Evolutionary conservation across 1,284 basidiomycete genomes (phyloP).

Genomic region (Melampsora larici-populina): DNA sequence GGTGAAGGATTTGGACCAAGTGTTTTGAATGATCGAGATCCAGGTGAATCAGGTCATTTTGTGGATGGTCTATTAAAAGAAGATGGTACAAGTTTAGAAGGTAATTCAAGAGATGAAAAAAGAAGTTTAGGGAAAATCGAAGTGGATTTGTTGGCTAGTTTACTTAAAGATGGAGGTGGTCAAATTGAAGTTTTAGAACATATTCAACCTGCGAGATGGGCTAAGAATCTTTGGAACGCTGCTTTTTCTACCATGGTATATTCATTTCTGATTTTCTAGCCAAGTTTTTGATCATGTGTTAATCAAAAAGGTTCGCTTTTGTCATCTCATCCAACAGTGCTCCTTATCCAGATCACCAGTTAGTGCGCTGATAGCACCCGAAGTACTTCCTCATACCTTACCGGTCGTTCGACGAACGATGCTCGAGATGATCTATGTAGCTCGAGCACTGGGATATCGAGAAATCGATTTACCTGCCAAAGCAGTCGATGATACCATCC

Average conservation of each 20-base stretch:
- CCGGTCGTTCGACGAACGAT: constrained; percentile 55
- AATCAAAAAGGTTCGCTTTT: background rate
- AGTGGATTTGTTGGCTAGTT: constrained; percentile 50
- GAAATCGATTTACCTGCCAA: constrained; percentile 30
- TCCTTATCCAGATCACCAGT: constrained; percentile 57
- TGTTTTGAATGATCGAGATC: constrained; percentile 4
- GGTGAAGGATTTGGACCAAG: constrained; percentile 25
- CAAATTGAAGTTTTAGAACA: constrained; percentile 53
- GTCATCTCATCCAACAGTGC: constrained; percentile 45
- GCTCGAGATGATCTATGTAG: constrained; percentile 55
- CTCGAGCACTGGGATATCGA: constrained; percentile 49
- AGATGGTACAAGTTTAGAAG: constrained; percentile 19
- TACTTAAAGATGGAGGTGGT: constrained; percentile 55
- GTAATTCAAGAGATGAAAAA: constrained; percentile 45
- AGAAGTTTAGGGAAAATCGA: constrained; percentile 49
- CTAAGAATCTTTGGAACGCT: constrained; percentile 57
- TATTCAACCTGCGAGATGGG: constrained; percentile 58
- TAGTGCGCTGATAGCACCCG: constrained; percentile 52
- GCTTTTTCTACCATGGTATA: constrained; percentile 45
- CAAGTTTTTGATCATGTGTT: background rate
- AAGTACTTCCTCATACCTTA: constrained; percentile 52
- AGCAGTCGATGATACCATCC: constrained; percentile 35
- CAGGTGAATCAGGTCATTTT: constrained; percentile 35
- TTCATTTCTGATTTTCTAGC: background rate
- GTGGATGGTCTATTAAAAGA: constrained; percentile 44